Conservation (phyloP, 1,284 basidiomycete genomes). For the Marasmius sp. region DNA sequence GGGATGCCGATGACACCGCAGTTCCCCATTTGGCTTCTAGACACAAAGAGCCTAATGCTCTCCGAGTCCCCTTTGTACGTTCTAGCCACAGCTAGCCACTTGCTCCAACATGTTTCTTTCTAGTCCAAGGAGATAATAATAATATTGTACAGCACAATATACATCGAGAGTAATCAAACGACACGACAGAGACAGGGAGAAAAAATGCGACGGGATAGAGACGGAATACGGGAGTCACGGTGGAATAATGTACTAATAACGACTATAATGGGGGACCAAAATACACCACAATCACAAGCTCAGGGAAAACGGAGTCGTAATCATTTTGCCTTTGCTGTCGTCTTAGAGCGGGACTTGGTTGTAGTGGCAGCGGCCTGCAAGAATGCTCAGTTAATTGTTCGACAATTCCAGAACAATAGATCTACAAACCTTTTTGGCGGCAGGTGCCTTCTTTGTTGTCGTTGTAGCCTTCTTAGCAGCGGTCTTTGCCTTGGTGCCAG, state of each 20-base stretch:
- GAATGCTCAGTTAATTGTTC: slow-evolving; percentile 3
- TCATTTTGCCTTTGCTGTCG: slow-evolving; percentile 33
- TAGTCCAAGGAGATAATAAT: slow-evolving; percentile 2
- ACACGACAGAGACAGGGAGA: background rate
- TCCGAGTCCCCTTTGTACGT: background rate
- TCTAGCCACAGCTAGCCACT: background rate
- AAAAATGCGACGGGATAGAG: background rate
- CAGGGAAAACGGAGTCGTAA: background rate
- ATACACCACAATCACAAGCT: slow-evolving; percentile 9
- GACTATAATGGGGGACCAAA: background rate
- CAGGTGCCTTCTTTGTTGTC: slow-evolving; percentile 30
- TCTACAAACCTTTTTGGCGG: slow-evolving; percentile 26
- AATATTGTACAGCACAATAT: slow-evolving; percentile 2
- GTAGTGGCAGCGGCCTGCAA: slow-evolving; percentile 21
- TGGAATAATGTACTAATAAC: background rate
- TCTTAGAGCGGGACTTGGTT: slow-evolving; percentile 34
- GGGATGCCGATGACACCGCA: background rate
- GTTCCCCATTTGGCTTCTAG: background rate
- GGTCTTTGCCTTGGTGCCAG: slow-evolving; percentile 36
- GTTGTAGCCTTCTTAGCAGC: slow-evolving; percentile 36
- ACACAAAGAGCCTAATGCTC: background rate
- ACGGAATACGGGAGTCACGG: background rate
- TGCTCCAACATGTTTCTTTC: background rate
- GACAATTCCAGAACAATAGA: slow-evolving; percentile 10
- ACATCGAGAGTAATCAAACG: background rate